Evolutionary conservation across 2,329 filamentous ascomycete species (phyloP).

Genomic region (Exophiala bonariae): DNA sequence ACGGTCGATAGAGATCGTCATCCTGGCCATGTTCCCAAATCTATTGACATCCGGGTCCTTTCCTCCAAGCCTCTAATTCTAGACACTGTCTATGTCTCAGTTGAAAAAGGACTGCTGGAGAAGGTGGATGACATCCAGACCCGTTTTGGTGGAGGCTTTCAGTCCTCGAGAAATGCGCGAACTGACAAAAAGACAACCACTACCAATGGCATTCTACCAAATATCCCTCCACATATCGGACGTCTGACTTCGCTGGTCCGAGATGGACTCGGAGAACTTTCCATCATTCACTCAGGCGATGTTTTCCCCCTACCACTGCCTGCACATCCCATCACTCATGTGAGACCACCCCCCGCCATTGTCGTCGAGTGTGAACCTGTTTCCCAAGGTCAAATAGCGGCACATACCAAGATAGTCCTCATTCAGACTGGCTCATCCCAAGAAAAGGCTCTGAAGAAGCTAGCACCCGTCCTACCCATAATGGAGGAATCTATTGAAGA

Average conservation of each 20-base stretch:
- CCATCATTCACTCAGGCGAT: constrained; percentile 81
- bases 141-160: constrained; percentile 68
- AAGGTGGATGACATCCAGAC: constrained; percentile 80
- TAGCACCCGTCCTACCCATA: constrained; percentile 49
- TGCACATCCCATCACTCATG: constrained; percentile 82
- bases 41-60: constrained; percentile 80
- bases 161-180: constrained; percentile 26
- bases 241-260: constrained; percentile 58
- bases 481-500: constrained; percentile 61
- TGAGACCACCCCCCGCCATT: constrained; percentile 78
- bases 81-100: constrained; percentile 81
- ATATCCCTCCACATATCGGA: constrained; percentile 18
- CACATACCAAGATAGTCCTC: constrained; percentile 80
- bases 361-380: constrained; percentile 94
- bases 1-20: constrained; percentile 74
- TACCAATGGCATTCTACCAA: constrained; percentile 17
- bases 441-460: constrained; percentile 42
- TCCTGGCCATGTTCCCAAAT: constrained; percentile 68
- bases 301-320: constrained; percentile 74
- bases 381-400: constrained; percentile 76
- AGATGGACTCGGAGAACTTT: constrained; percentile 69
- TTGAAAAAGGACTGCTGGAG: constrained; percentile 77
- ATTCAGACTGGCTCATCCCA: constrained; percentile 52
- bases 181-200: constrained; percentile 14
- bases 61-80: constrained; percentile 78